These are phyloP conservation scores for Eimeria acervulina DNA, from an alignment of 169 alveolate genomes.

Conservation along the genomic window DNA sequence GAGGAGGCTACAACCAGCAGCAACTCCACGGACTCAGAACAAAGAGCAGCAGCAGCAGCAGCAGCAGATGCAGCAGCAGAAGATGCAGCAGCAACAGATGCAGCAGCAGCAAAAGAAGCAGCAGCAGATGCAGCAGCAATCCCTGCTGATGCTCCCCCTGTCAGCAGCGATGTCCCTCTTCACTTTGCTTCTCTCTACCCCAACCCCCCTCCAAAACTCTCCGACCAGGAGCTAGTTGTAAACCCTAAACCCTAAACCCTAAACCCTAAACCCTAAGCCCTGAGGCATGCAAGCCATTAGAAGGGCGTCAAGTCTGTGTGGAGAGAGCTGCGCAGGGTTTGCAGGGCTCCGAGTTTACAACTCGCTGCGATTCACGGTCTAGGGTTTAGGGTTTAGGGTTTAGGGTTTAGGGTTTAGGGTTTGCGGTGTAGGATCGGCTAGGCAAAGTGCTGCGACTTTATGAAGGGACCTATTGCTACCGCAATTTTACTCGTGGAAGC, in stretches of 20 bases:
- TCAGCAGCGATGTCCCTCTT: neutral
- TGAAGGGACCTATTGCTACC: constrained; percentile 60
- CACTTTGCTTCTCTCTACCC: neutral
- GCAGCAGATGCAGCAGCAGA: neutral
- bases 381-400: neutral
- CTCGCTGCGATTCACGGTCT: too few relatives aligned
- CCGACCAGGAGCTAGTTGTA: neutral
- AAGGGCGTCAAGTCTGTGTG: too few relatives aligned
- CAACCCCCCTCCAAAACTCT: neutral
- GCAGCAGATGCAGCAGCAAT: neutral
- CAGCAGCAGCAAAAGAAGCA: neutral
- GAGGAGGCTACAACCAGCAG: too few relatives aligned
- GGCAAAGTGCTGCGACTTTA: constrained; percentile 28
- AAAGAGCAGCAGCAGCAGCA: neutral
- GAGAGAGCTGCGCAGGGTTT: too few relatives aligned
- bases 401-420: constrained; percentile 3
- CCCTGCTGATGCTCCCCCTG: constrained; percentile 29
- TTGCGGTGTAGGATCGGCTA: constrained; percentile 42
- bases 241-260: constrained; percentile 50
- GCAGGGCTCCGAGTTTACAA: too few relatives aligned
- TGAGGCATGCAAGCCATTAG: too few relatives aligned
- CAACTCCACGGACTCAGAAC: too few relatives aligned
- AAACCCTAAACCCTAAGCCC: constrained; percentile 40
- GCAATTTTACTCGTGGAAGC: constrained; percentile 4
- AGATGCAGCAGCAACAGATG: neutral